Base-by-base conservation (phyloP, 768 basidiomycete genomes). In the Coprinopsis strossmayeri region DNA sequence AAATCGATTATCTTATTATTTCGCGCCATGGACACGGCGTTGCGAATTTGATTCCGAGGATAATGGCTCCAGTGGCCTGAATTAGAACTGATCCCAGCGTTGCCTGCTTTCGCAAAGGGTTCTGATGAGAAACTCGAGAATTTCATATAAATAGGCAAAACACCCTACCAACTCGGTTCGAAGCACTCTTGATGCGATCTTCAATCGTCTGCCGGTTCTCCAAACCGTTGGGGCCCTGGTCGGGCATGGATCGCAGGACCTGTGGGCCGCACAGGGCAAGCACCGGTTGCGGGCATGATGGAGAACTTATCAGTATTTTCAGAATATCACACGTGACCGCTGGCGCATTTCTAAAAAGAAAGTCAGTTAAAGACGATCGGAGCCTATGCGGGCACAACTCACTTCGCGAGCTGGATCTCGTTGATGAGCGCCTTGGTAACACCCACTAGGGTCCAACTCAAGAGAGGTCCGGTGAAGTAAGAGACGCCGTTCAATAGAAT, bases 371-470 rank as follows among this genome's bases (percentile, higher is more conserved):
- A n/a, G 30, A 32, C 30, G 30, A 32, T 32, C 30, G 30, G 30
- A 32, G 9, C 30, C 30, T 32, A 15, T 7, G 7, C 30, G 15
- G 24, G 13, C 12, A 30, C 34, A 7, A 51, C 72, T 56, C 55
- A 87, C 87, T 69, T 69, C 51, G 65, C 71, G 26, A 71, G 69
- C 46, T 78, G 72, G 32, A 87, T 72, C 44, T 90, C 85, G 50
- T 66, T 71, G 23, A 81, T 61, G 48, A 91, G 69, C 1, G 73
- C 76, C 59, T 76, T 77, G 46, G 89, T 71, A 10, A 90, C 79
- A 2, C 86, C 85, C 2, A 83, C 81, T 3, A 90, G 72, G 0
- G 87, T 89, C 89, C 89, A 91, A 53, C 78, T 82, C 34, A 91
- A 70, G 17, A 91, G 66, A 0, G 82, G 78, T 3, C 80, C 78